phyloP scores from a whole-genome alignment of 2,329 filamentous ascomycete species.

The Fusarium sp. region DNA sequence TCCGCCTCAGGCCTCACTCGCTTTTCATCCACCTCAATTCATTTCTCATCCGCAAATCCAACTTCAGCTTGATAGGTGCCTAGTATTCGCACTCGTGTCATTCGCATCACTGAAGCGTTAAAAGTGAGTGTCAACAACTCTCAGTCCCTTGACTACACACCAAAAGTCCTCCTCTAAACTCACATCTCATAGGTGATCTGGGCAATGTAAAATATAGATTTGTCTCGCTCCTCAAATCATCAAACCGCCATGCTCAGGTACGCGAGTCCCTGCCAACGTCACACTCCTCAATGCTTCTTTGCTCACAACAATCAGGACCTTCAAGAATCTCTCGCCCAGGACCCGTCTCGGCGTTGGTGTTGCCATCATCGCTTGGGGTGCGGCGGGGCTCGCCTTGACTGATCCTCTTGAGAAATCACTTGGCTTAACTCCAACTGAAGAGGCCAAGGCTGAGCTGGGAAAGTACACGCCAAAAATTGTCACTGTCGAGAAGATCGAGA shows the following conservation, averaged over 20 bases:
- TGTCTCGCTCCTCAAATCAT: slow-evolving; percentile 9
- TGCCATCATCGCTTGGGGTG: slow-evolving; percentile 82
- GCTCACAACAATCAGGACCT: slow-evolving; percentile 64
- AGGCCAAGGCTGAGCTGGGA: slow-evolving; percentile 77
- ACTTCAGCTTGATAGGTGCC: neutral
- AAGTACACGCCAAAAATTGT: slow-evolving; percentile 72
- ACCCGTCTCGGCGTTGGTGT: slow-evolving; percentile 79
- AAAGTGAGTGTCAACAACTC: neutral
- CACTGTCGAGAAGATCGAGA: slow-evolving; percentile 63
- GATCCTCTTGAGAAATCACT: slow-evolving; percentile 80
- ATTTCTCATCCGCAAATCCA: neutral
- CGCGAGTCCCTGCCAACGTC: neutral
- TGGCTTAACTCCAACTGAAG: slow-evolving; percentile 77
- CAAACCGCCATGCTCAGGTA: slow-evolving; percentile 43
- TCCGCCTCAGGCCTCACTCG: slow-evolving; percentile 14
- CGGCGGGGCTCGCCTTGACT: slow-evolving; percentile 77
- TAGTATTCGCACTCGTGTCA: no score
- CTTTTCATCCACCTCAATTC: slow-evolving; percentile 12
- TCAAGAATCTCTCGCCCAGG: slow-evolving; percentile 77
- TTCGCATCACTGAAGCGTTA: neutral
- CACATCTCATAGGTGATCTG: neutral
- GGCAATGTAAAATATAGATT: slow-evolving; percentile 14
- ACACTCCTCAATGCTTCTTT: neutral
- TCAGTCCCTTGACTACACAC: neutral
- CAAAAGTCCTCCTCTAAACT: neutral